phyloP scores from a whole-genome alignment of 371 early-diverging fungal genomes.

The Mortierella sp. region DNA sequence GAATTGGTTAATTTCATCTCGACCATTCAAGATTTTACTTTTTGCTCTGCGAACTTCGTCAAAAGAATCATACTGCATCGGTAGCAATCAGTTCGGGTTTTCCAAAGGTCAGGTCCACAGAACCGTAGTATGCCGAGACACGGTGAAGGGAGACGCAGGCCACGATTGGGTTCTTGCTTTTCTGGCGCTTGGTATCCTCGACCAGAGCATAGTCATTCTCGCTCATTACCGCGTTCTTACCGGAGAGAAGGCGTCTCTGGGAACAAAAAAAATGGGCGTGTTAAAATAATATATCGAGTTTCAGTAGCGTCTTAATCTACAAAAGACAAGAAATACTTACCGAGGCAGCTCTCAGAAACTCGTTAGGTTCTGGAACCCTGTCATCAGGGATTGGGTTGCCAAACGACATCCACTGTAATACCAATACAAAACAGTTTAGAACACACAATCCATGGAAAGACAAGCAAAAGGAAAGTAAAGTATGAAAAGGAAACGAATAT shows the following conservation, averaged over 20 bases:
- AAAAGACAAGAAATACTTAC: constrained; percentile 21
- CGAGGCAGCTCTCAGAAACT: constrained; percentile 8
- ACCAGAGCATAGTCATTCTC: constrained; percentile 44
- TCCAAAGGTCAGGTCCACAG: constrained; percentile 28
- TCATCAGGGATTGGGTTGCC: constrained; percentile 26
- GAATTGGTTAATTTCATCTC: no score
- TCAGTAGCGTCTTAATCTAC: background rate
- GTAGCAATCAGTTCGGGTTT: constrained; percentile 42
- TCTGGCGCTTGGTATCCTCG: constrained; percentile 25
- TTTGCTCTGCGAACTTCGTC: no score
- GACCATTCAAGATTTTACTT: no score
- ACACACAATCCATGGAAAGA: no score
- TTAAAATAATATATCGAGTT: no score
- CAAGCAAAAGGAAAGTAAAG: background rate
- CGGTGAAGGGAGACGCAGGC: constrained; percentile 38
- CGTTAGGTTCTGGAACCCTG: constrained; percentile 20
- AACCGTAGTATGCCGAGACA: constrained; percentile 28
- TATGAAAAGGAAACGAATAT: background rate
- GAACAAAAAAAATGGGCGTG: background rate
- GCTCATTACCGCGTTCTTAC: constrained; percentile 26
- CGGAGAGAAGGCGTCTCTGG: constrained; percentile 32
- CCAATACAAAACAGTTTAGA: no score
- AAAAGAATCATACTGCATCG: constrained; percentile 19
- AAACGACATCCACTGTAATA: constrained; percentile 23
- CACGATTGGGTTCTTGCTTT: constrained; percentile 42